Evolutionary conservation across 495 filamentous ascomycete genomes (phyloP).

Genomic region (Hypoxylon crocopeplum): DNA sequence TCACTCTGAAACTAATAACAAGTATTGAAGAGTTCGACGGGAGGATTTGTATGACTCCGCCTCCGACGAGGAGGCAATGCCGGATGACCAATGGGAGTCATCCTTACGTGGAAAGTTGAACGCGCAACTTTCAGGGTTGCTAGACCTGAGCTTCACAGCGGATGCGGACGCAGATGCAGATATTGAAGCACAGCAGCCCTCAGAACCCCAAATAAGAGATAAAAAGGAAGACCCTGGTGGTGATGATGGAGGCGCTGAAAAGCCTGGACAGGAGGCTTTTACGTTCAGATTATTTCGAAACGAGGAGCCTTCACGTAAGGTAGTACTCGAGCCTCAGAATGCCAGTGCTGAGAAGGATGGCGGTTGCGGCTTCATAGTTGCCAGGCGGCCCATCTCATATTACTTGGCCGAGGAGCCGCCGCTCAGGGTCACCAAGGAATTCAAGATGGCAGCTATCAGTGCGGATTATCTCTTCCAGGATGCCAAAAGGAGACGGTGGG

Average conservation of each 20-base stretch:
- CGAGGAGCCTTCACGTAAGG: slow-evolving; percentile 42
- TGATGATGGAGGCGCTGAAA: slow-evolving; percentile 18
- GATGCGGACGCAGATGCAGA: slow-evolving; percentile 4
- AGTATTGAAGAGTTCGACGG: slow-evolving; percentile 54
- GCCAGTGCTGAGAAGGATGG: slow-evolving; percentile 23
- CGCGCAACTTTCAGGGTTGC: slow-evolving; percentile 48
- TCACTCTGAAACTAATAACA: slow-evolving; percentile 18
- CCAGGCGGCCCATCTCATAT: slow-evolving; percentile 49
- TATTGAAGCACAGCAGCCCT: slow-evolving; percentile 5
- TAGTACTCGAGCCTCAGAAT: slow-evolving; percentile 43
- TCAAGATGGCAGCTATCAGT: slow-evolving; percentile 51
- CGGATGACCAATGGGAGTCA: slow-evolving; percentile 34
- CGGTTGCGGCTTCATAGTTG: slow-evolving; percentile 48
- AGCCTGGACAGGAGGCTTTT: slow-evolving; percentile 47
- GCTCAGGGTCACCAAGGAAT: slow-evolving; percentile 38
- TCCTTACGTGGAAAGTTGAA: slow-evolving; percentile 48
- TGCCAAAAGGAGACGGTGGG: slow-evolving; percentile 54
- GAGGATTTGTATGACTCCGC: slow-evolving; percentile 54
- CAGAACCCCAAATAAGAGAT: not conserved
- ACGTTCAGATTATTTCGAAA: slow-evolving; percentile 62
- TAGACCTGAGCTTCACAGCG: slow-evolving; percentile 38
- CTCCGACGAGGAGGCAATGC: slow-evolving; percentile 35
- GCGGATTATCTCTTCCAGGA: slow-evolving; percentile 51
- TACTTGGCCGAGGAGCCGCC: slow-evolving; percentile 51
- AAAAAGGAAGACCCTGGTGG: slow-evolving; percentile 14